Conservation (phyloP, 345 rosid genomes). For the Balakata baccata region DNA sequence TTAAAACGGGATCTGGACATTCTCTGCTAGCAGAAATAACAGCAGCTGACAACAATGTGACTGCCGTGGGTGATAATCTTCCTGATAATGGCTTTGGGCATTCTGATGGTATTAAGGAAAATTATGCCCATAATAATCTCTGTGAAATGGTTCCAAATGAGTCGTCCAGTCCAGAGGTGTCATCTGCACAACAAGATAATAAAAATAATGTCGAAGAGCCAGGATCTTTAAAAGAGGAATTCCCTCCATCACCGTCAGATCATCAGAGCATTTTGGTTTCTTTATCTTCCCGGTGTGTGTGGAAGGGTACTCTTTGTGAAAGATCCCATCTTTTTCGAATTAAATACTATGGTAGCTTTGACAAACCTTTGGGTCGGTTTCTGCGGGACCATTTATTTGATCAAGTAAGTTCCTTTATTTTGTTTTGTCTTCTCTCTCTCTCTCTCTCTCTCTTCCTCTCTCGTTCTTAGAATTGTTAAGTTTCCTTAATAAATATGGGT, state of each 20-base stretch:
- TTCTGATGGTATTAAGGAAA: slow-evolving; percentile 23
- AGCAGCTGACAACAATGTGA: slow-evolving; percentile 27
- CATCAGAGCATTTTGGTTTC: slow-evolving; percentile 97
- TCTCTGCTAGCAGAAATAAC: slow-evolving; percentile 29
- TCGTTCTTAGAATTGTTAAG: not conserved
- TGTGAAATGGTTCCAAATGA: slow-evolving; percentile 29
- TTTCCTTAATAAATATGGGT: not conserved
- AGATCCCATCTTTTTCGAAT: slow-evolving; percentile 93
- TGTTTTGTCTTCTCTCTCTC: no score
- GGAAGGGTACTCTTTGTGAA: slow-evolving; percentile 97
- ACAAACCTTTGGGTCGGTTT: slow-evolving; percentile 94
- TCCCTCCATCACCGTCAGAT: slow-evolving; percentile 93
- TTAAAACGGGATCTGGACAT: slow-evolving; percentile 34
- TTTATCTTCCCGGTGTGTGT: slow-evolving; percentile 89
- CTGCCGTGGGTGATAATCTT: slow-evolving; percentile 26
- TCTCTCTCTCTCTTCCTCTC: slow-evolving; percentile 14
- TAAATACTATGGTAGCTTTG: slow-evolving; percentile 93
- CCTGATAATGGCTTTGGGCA: slow-evolving; percentile 25
- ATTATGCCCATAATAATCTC: slow-evolving; percentile 30
- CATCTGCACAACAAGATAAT: slow-evolving; percentile 42
- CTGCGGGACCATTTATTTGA: slow-evolving; percentile 89
- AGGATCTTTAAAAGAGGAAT: slow-evolving; percentile 63
- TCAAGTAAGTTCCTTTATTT: slow-evolving; percentile 45
- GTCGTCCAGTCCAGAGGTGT: slow-evolving; percentile 34
- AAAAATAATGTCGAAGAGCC: slow-evolving; percentile 41